Evolutionary conservation across 768 basidiomycete species (phyloP), one percentile per base, ranked within the genome.

Genomic region (Agaricus blazei): DNA sequence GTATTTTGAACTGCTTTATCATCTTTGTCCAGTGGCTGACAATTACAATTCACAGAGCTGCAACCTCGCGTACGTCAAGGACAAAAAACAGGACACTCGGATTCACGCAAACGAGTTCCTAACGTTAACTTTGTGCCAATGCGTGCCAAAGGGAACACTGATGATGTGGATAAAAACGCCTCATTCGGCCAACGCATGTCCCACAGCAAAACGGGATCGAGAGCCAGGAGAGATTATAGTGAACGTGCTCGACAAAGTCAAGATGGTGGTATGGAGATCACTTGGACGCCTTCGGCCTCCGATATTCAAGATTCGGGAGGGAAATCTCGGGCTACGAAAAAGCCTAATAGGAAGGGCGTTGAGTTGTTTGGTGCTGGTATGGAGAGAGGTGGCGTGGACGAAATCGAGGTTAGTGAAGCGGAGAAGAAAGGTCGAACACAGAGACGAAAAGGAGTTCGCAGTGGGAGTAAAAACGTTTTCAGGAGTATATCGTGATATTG

Each of bases 391-490:
- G 79, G 81, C 2, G 75, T 74, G 47, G 81, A 80, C 40, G 68
- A 71, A 9, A 72, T 69, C 26, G 77, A 75, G 56, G 67, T 85
- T 63, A 79, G 73, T 36, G 89, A 88, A 59, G 78, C 78, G 57
- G 89, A 90, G 49, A 75, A 86, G 62, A 79, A 77, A 41, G 95
- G 96, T n/a, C 76, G 96, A 69, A 85, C 80, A 34, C 79, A 88
- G 37, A 78, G 91, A 63, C 74, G 95, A 67, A 82, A 83, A 63
- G 89, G 85, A 8, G 78, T 88, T 50, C 78, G 96, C 50, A 97
- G 93, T 66, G 96, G 94, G 29, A 93, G 90, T 68, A 93, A 85
- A 74, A 98, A 95, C 69, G 82, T 80, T 1, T 90, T 93, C 67
- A 74, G 83, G 59, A 51, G 43, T 36, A 23, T 54, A 9, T 54